These are phyloP conservation scores for Ambrosiella beaveri DNA, from an alignment of 2,329 filamentous ascomycete genomes.

Conservation along the genomic window DNA sequence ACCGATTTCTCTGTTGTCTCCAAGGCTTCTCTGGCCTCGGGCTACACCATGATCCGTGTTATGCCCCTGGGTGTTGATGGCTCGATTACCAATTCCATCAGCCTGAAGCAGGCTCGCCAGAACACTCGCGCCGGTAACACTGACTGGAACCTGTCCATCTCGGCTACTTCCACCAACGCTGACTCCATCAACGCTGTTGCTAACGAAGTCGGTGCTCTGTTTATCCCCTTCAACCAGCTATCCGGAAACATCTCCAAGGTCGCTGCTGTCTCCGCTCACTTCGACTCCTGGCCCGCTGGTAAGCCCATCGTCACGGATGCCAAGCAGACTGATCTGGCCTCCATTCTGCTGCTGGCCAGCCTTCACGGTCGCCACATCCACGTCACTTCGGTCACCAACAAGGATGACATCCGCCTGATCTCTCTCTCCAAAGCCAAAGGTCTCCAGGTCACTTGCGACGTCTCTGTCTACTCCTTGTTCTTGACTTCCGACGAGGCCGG, in stretches of 20 bases:
- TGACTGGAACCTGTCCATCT: slow-evolving; percentile 67
- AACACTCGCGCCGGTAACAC: slow-evolving; percentile 52
- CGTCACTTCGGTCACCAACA: slow-evolving; percentile 64
- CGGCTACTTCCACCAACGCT: slow-evolving; percentile 54
- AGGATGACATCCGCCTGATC: slow-evolving; percentile 63
- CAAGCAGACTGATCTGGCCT: slow-evolving; percentile 65
- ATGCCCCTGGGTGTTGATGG: slow-evolving; percentile 60
- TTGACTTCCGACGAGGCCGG: slow-evolving; percentile 53
- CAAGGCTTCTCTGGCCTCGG: slow-evolving; percentile 54
- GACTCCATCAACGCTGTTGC: slow-evolving; percentile 58
- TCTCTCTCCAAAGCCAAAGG: slow-evolving; percentile 65
- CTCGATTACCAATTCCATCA: slow-evolving; percentile 53
- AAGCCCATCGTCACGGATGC: slow-evolving; percentile 73
- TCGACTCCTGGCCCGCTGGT: slow-evolving; percentile 57
- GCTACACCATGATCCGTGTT: slow-evolving; percentile 65
- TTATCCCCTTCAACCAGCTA: slow-evolving; percentile 68
- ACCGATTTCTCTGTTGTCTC: slow-evolving; percentile 52
- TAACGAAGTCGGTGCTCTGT: slow-evolving; percentile 59
- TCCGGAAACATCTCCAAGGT: slow-evolving; percentile 75
- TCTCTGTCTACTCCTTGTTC: slow-evolving; percentile 65
- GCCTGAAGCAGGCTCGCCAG: slow-evolving; percentile 54
- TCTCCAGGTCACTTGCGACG: slow-evolving; percentile 67
- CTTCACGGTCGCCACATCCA: slow-evolving; percentile 64
- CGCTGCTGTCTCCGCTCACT: slow-evolving; percentile 61
- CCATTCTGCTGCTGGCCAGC: slow-evolving; percentile 59